Evolutionary conservation across 257 asterid species (phyloP).

Genomic region (Oldenlandia corymbosa): DNA sequence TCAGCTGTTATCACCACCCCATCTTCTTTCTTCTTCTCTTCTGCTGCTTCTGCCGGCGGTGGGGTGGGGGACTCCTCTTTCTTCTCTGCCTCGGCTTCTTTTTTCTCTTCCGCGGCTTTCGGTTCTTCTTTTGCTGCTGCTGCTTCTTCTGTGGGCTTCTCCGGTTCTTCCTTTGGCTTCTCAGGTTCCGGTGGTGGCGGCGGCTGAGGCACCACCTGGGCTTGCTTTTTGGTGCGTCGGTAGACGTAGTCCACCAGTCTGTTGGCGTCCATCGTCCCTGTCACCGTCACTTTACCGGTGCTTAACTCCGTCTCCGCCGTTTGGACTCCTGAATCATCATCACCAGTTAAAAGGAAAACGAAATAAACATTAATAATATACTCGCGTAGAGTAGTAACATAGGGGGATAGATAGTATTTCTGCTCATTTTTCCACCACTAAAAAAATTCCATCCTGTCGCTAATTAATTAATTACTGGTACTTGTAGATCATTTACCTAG

Average conservation of each 20-base stretch:
- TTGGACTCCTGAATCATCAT: constrained; percentile 51
- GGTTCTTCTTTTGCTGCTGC: constrained; percentile 23
- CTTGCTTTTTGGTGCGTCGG: constrained; percentile 72
- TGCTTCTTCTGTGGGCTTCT: constrained; percentile 40
- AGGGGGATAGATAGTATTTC: too few species aligned
- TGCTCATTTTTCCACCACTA: too few species aligned
- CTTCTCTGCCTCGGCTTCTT: constrained; percentile 32
- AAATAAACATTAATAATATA: too few species aligned
- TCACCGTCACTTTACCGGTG: constrained; percentile 67
- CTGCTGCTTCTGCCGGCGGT: constrained; percentile 17
- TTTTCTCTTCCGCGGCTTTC: constrained; percentile 23
- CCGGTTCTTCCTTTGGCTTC: constrained; percentile 31
- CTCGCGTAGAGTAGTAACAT: too few species aligned
- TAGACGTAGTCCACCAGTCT: constrained; percentile 74
- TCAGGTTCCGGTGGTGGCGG: constrained; percentile 40
- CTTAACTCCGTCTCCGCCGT: constrained; percentile 65
- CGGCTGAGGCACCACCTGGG: constrained; percentile 57
- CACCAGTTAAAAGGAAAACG: too few species aligned
- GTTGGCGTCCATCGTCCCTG: constrained; percentile 70
- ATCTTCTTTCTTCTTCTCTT: constrained; percentile 10
- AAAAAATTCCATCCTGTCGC: too few species aligned
- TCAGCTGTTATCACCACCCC: neutral
- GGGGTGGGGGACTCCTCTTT: constrained; percentile 18
- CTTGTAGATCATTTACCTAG: too few species aligned
- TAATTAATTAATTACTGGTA: too few species aligned